Evolutionary conservation across 768 basidiomycete species (phyloP).

Genomic region (Agaricus blazei): DNA sequence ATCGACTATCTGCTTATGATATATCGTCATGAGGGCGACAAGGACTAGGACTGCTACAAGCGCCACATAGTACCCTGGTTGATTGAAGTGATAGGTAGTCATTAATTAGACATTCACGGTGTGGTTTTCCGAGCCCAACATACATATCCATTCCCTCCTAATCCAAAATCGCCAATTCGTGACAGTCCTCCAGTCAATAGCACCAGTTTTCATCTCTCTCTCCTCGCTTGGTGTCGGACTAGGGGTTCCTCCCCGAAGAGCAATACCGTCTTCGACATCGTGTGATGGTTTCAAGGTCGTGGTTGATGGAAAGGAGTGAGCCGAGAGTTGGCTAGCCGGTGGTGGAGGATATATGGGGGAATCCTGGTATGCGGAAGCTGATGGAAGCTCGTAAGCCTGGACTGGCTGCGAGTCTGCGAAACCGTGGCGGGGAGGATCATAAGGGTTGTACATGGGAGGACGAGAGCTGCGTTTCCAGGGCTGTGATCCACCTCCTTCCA

Average conservation of each 20-base stretch:
- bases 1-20: slow-evolving; percentile 66
- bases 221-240: slow-evolving; percentile 63
- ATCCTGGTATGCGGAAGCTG: background rate
- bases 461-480: slow-evolving; percentile 4
- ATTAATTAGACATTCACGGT: background rate
- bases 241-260: slow-evolving; percentile 35
- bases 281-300: background rate
- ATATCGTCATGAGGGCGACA: slow-evolving; percentile 50
- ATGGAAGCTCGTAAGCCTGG: background rate
- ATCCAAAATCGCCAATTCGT: slow-evolving; percentile 47
- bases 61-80: slow-evolving; percentile 48
- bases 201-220: slow-evolving; percentile 34
- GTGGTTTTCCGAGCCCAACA: slow-evolving; percentile 17
- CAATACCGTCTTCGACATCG: background rate
- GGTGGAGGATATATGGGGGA: background rate
- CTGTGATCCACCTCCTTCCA: background rate
- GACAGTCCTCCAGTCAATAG: slow-evolving; percentile 42
- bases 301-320: background rate
- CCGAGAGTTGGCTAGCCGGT: background rate
- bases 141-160: slow-evolving; percentile 52
- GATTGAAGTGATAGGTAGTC: background rate
- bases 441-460: background rate
- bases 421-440: background rate
- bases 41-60: slow-evolving; percentile 41
- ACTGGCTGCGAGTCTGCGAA: background rate